Percentiles rank a stretch among this genome's conserved stretches.
phyloP scores from a whole-genome alignment of 352 stramenopile genomes.

The Pythium apleroticum region DNA sequence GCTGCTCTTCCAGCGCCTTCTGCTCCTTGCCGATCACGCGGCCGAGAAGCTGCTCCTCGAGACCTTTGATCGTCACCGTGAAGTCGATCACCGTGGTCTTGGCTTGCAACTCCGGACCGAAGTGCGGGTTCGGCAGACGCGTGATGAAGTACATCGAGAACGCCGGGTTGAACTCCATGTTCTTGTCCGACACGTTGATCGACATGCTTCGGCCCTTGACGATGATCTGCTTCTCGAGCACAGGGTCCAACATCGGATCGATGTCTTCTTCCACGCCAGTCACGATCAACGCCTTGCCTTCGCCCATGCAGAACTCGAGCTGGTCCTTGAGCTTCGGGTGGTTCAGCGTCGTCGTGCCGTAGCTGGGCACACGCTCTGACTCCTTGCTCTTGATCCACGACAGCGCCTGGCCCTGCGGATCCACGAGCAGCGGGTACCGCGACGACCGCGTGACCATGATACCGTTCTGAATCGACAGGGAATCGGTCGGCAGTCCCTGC shows the following conservation, averaged over 20 bases:
- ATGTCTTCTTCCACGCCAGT: constrained; percentile 98
- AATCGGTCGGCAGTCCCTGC: constrained; percentile 95
- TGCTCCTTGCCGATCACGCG: constrained; percentile 98
- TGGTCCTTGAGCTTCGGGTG: constrained; percentile 98
- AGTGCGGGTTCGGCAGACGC: constrained; percentile 96
- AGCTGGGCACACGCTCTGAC: constrained; percentile 92
- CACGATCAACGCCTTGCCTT: constrained; percentile 94
- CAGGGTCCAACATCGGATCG: constrained; percentile 97
- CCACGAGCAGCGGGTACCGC: constrained; percentile 95
- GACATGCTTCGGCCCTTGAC: constrained; percentile 96
- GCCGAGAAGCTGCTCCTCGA: constrained; percentile 97
- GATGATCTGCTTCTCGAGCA: constrained; percentile 97
- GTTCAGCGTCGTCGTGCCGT: constrained; percentile 94
- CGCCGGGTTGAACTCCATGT: constrained; percentile 97
- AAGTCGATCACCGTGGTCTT: constrained; percentile 99
- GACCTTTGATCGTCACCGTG: constrained; percentile 95
- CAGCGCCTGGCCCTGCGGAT: constrained; percentile 97
- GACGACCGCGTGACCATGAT: constrained; percentile 98
- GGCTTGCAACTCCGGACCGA: constrained; percentile 96
- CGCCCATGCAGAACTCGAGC: constrained; percentile 97
- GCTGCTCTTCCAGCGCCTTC: constrained; percentile 97
- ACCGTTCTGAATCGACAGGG: constrained; percentile 97
- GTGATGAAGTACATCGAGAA: constrained; percentile 99
- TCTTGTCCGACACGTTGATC: constrained; percentile 98
- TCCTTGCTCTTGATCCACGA: constrained; percentile 98